Base-by-base conservation (phyloP, 495 filamentous ascomycete genomes). In the Amorphotheca resinae region DNA sequence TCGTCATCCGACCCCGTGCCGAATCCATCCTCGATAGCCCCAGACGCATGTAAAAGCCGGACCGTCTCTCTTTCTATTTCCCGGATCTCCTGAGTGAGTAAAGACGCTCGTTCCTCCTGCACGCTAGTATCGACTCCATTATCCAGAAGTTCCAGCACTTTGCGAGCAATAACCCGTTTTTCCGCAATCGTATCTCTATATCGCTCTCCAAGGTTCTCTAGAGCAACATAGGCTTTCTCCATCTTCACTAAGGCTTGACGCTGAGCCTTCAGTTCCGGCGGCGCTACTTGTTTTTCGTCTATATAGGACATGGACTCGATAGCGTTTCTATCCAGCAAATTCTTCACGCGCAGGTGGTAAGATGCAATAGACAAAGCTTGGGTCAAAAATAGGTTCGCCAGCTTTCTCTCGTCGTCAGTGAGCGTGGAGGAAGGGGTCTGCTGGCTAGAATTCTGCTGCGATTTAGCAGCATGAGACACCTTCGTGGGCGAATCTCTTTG, bases 401-500 rank as follows among this genome's bases (percentile, higher is more conserved):
- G 25, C 14, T 46, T 46, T 30, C 52, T 51, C n/a, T 60, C 54
- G 35, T 49, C 39, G 9, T 14, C 8, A 3, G 17, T 17, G 15
- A 43, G 25, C 12, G 41, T 46, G n/a, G 38, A 45, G 21, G 41
- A 21, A 11, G 48, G 48, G 15, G 35, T 44, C 16, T 32, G 17
- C 23, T 50, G 41, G 16, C 17, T 33, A 9, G 42, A 41, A 12
- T 9, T 16, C 4, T 22, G 28, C 22, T 28, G n/a, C 0, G 20
- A 11, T 36, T 41, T 45, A 17, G 22, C 22, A 9, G 20, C 15
- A 9, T 15, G 21, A 16, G 30, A 11, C 4, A 59, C 12, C 31
- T 54, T 59, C 1, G 59, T 61, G 14, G 58, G 59, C 14, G 62
- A 62, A 31, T 62, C 58, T 18, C 34, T 32, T 31, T 64, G 58